Evolutionary conservation across 2,329 filamentous ascomycete species (phyloP).

Genomic region (Pseudogymnoascus sp.): DNA sequence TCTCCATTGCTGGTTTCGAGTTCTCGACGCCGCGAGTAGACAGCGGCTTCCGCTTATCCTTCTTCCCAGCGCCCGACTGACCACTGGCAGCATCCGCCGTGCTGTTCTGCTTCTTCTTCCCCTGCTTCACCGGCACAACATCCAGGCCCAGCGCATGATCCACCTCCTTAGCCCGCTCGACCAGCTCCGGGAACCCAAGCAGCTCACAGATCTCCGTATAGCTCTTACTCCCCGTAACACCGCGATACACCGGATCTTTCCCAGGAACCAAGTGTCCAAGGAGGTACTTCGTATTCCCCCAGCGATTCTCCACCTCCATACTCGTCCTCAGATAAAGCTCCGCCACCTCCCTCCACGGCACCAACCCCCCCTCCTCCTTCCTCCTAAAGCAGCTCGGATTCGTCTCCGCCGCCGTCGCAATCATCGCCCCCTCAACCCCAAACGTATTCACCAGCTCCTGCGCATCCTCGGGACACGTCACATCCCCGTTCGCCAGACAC

Average conservation of each 20-base stretch:
- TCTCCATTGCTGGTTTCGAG: background rate
- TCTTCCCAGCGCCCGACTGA: background rate
- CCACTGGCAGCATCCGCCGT: slow-evolving; percentile 21
- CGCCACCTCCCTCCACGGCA: slow-evolving; percentile 70
- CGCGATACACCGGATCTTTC: slow-evolving; percentile 56
- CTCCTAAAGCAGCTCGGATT: slow-evolving; percentile 83
- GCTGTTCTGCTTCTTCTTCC: slow-evolving; percentile 29
- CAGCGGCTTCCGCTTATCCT: slow-evolving; percentile 14
- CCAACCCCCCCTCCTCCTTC: slow-evolving; percentile 59
- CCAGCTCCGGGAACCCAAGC: slow-evolving; percentile 57
- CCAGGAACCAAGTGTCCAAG: slow-evolving; percentile 81
- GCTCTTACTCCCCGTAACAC: slow-evolving; percentile 58
- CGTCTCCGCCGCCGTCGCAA: slow-evolving; percentile 83
- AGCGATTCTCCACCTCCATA: slow-evolving; percentile 76
- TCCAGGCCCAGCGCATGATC: slow-evolving; percentile 38
- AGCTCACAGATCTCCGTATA: slow-evolving; percentile 63
- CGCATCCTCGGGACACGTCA: slow-evolving; percentile 66
- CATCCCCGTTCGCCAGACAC: slow-evolving; percentile 93
- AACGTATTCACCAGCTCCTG: slow-evolving; percentile 65
- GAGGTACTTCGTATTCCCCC: slow-evolving; percentile 88
- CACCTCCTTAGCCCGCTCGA: slow-evolving; percentile 54
- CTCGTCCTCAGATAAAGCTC: slow-evolving; percentile 65
- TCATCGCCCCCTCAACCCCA: slow-evolving; percentile 93
- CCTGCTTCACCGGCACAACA: slow-evolving; percentile 19
- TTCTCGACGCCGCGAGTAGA: slow-evolving; percentile 9